These are phyloP conservation scores for Curvularia spicifera DNA, from an alignment of 2,329 filamentous ascomycete genomes.

Conservation along the genomic window DNA sequence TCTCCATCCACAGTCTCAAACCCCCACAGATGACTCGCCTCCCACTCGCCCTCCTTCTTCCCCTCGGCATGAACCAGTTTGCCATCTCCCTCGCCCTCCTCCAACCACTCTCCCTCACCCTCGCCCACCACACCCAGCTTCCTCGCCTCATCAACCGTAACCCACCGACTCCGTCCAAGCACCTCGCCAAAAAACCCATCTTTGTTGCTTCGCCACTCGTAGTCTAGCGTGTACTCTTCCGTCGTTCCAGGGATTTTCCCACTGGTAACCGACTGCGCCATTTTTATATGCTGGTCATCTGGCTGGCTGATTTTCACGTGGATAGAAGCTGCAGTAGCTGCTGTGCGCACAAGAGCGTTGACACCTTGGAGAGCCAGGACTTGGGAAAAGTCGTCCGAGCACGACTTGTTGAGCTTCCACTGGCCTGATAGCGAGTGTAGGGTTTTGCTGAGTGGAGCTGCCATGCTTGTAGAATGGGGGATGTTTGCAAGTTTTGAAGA, in stretches of 20 bases:
- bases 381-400: conserved; percentile 22
- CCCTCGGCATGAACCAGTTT: conserved; percentile 20
- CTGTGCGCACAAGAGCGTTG: conserved; percentile 17
- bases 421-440: conserved; percentile 20
- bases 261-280: conserved; percentile 20
- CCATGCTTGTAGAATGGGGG: conserved; percentile 7
- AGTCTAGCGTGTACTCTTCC: conserved; percentile 20
- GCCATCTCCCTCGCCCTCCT: conserved; percentile 15
- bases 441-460: conserved; percentile 15
- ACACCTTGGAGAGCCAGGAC: conserved; percentile 25
- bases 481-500: no score
- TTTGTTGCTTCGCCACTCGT: conserved; percentile 23
- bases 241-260: conserved; percentile 23
- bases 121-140: conserved; percentile 6
- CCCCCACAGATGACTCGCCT: conserved; percentile 23
- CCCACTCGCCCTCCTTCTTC: conserved; percentile 19
- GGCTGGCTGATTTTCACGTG: conserved; percentile 24
- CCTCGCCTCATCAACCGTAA: conserved; percentile 17
- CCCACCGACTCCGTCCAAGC: conserved; percentile 20
- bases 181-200: conserved; percentile 23
- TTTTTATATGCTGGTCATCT: conserved; percentile 15
- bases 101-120: conserved; percentile 16
- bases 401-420: conserved; percentile 21
- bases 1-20: conserved; percentile 20
- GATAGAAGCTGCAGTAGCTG: conserved; percentile 19